A percentile compares a stretch with the other conserved stretches of the same genome.
Conservation (phyloP, 2,329 filamentous ascomycete species). For the Botryosphaeria agaves region DNA sequence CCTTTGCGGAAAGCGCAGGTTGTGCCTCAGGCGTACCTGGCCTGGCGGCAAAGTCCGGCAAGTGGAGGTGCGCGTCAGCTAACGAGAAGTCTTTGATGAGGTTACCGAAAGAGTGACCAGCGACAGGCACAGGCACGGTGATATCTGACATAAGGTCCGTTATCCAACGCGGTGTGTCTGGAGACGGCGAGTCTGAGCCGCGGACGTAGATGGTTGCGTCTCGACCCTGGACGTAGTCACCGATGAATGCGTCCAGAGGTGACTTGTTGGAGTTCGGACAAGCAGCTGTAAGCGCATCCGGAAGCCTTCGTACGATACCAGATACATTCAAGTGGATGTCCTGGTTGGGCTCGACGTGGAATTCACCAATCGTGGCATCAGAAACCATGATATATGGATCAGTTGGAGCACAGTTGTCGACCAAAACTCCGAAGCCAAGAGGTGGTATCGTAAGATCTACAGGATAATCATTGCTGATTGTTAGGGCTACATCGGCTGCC, state of each 20-base stretch:
- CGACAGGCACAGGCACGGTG: conserved; percentile 69
- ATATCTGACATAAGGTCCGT: conserved; percentile 63
- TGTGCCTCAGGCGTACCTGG: conserved; percentile 54
- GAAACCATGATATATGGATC: conserved; percentile 66
- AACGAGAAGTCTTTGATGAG: conserved; percentile 79
- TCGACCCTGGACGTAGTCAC: conserved; percentile 65
- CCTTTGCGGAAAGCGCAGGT: conserved; percentile 67
- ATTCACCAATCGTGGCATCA: conserved; percentile 48
- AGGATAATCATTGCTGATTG: conserved; percentile 60
- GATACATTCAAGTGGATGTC: conserved; percentile 52
- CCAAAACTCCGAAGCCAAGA: conserved; percentile 68
- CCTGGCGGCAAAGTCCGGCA: conserved; percentile 67
- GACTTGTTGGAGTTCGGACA: conserved; percentile 68
- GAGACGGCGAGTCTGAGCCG: conserved; percentile 50
- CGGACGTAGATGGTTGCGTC: conserved; percentile 68
- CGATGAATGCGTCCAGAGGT: conserved; percentile 67
- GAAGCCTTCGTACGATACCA: conserved; percentile 56
- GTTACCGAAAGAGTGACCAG: conserved; percentile 63
- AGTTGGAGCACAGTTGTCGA: conserved; percentile 58
- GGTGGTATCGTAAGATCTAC: conserved; percentile 60
- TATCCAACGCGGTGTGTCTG: conserved; percentile 66
- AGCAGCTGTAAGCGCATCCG: conserved; percentile 49
- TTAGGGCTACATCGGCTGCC: conserved; percentile 60
- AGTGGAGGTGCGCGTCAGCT: conserved; percentile 65
- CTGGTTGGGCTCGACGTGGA: conserved; percentile 50